Base-by-base conservation (phyloP, 495 filamentous ascomycete genomes). In the Baudoinia panamericana region DNA sequence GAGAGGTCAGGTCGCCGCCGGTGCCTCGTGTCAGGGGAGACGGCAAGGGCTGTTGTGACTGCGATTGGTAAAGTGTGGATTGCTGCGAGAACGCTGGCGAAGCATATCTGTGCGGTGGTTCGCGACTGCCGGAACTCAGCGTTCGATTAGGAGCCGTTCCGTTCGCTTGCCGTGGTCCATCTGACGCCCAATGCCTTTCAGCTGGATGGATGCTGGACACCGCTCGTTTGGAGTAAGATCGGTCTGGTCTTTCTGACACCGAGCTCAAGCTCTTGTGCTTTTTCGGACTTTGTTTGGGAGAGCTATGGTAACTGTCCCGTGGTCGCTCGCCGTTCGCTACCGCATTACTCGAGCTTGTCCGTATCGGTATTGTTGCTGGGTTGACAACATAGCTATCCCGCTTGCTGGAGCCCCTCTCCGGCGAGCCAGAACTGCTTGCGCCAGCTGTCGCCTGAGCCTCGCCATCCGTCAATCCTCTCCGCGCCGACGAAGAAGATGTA, bases 331-430 rank as follows among this genome's bases (percentile, higher is more conserved):
- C 43, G 21, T 27, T 40, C 22, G 22, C 35, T 8, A 32, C n/a
- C 12, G 37, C 37, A n/a, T 48, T 36, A 15, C 9, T 21, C 29
- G 47, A 50, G 42, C 47, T 50, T 23, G 47, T 50, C 8, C 47
- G 41, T 9, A 50, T 50, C 15, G 47, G 47, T 13, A 50, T 45
- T 5, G 47, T 50, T 8, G 47, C 47, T 15, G 47, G 47, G 27
- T 50, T 33, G 4, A 50, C 47, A n/a, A 39, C 20, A 32, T 45
- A 34, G 22, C 23, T 42, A 34, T 10, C 11, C 31, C 16, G 18
- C 5, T 15, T 6, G 16, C 16, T 9, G 4, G 28, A 12, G 17
- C 5, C n/a, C 17, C 12, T 3, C 10, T 12, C 10, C 28, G 28
- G 12, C 28, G 28, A 12, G 12, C 12, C 28, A 3, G 28, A 4